Evolutionary conservation across 2,329 filamentous ascomycete species (phyloP), one percentile per base, ranked within the genome.

Genomic region (Aspergillus arachidicola): DNA sequence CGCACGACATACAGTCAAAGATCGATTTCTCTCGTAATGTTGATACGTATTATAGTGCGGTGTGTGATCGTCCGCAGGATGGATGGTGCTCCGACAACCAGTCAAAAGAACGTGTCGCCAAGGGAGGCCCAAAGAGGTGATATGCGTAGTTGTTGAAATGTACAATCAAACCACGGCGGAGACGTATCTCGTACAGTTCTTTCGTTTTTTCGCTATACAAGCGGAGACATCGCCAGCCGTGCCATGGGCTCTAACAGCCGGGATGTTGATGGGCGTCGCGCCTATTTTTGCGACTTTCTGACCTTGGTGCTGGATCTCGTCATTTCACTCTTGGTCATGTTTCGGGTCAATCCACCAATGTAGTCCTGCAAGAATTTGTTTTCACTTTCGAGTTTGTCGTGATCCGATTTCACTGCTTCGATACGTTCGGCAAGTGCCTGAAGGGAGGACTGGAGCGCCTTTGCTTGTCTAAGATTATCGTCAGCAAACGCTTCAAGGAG

Each of bases 331-430:
- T 80, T 81, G 60, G 80, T 80, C 81, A 84, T 82, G 60, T 86
- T 88, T 72, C 92, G 92, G 87, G 97, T 98, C 60, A 98, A 85
- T 74, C 97, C 94, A 68, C 94, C 94, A 72, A 98, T 98, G 77
- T 98, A 98, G 78, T 97, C 97, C 79, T 98, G 94, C 55, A 99
- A 81, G 75, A 98, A 97, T 73, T 93, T 94, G 84, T 99, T 99
- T 78, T 97, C 94, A 78, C 87, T 95, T 79, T 98, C 94, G 60
- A 99, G 88, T 80, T 97, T 97, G 81, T 97, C 93, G 75, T 99
- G 94, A 75, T 98, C 94, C 71, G 91, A 90, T 78, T 93, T 92
- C 67, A 98, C 94, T 34, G 92, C 92, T 75, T 99, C 95, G 76
- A 98, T 96, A 58, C 93, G 91, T 79, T 97, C 92, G 69, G 97